These are phyloP conservation scores for Helotiales sp. DNA, from an alignment of 2,329 filamentous ascomycete genomes.

Conservation along the genomic window DNA sequence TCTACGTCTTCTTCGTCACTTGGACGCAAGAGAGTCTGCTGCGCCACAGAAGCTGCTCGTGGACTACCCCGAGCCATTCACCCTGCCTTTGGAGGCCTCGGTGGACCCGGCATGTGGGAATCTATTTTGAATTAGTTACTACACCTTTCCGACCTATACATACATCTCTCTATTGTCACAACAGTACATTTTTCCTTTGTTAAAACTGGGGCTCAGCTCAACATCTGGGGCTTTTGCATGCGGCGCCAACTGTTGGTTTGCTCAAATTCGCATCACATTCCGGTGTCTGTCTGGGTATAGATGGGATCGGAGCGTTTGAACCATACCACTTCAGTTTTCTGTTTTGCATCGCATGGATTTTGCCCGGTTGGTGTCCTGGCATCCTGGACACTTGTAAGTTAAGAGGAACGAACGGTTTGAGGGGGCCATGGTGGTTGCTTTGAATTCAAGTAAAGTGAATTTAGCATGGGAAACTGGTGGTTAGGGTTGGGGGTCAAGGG, in stretches of 20 bases:
- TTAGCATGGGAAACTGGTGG: constrained; percentile 7
- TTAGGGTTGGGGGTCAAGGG: not conserved
- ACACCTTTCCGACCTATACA: constrained; percentile 47
- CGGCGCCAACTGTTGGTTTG: constrained; percentile 7
- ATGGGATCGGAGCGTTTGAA: constrained; percentile 12
- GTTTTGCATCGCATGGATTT: constrained; percentile 19
- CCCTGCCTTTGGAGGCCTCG: constrained; percentile 54
- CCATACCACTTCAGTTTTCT: constrained; percentile 9
- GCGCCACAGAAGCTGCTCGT: constrained; percentile 61
- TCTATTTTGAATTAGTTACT: constrained; percentile 57
- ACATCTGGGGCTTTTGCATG: constrained; percentile 13
- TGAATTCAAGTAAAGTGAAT: constrained; percentile 10
- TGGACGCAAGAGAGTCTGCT: constrained; percentile 69
- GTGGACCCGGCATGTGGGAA: constrained; percentile 70
- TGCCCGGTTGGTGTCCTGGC: constrained; percentile 1
- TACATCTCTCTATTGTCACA: constrained; percentile 29
- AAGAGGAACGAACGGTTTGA: constrained; percentile 7
- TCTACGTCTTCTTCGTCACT: constrained; percentile 49
- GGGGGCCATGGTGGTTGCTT: constrained; percentile 5
- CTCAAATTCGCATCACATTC: constrained; percentile 14
- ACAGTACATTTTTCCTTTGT: constrained; percentile 27
- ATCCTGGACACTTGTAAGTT: constrained; percentile 17
- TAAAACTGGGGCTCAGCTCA: constrained; percentile 16
- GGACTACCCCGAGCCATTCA: constrained; percentile 55
- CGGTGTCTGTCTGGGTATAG: constrained; percentile 9